Evolutionary conservation across 106 monocot species (phyloP).

Genomic region (Allium fistulosum): DNA sequence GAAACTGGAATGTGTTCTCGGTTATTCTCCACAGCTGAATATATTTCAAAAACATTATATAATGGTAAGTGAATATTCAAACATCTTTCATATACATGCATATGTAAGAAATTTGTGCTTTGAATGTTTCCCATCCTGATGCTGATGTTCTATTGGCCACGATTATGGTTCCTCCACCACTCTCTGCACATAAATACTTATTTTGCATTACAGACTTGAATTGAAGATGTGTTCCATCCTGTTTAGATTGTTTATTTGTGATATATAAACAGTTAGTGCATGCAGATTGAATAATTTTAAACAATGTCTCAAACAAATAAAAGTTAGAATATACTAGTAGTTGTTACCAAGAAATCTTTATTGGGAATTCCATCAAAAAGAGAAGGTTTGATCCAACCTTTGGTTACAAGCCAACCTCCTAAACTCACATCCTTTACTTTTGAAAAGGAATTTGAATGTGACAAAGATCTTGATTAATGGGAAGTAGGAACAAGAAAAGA

Average conservation of each 20-base stretch:
- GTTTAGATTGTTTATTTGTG: background rate
- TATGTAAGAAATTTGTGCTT: background rate
- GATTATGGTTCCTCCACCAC: slow-evolving; percentile 28
- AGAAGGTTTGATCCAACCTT: slow-evolving; percentile 73
- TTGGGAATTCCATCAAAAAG: slow-evolving; percentile 70
- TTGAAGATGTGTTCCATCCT: slow-evolving; percentile 43
- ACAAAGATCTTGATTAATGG: slow-evolving; percentile 2
- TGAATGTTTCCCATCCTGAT: slow-evolving; percentile 43
- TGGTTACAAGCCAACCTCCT: slow-evolving; percentile 81
- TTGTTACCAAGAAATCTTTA: slow-evolving; percentile 60
- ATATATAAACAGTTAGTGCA: too few species aligned
- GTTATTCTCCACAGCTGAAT: slow-evolving; percentile 55
- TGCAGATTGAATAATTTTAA: too few species aligned
- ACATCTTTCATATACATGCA: too few species aligned
- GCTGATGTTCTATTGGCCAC: slow-evolving; percentile 24
- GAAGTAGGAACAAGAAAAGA: background rate
- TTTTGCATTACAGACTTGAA: slow-evolving; percentile 25
- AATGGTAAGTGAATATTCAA: too few species aligned
- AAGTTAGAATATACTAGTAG: too few species aligned
- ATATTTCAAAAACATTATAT: too few species aligned
- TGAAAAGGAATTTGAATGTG: slow-evolving; percentile 6
- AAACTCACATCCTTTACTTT: slow-evolving; percentile 51
- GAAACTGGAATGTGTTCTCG: slow-evolving; percentile 50
- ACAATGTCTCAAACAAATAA: too few species aligned
- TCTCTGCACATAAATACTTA: slow-evolving; percentile 23